Percentiles rank a stretch among this genome's conserved stretches.
These are phyloP conservation scores for Penicillium aurantiogriseum DNA, from an alignment of 2,329 filamentous ascomycete species.

Conservation along the genomic window DNA sequence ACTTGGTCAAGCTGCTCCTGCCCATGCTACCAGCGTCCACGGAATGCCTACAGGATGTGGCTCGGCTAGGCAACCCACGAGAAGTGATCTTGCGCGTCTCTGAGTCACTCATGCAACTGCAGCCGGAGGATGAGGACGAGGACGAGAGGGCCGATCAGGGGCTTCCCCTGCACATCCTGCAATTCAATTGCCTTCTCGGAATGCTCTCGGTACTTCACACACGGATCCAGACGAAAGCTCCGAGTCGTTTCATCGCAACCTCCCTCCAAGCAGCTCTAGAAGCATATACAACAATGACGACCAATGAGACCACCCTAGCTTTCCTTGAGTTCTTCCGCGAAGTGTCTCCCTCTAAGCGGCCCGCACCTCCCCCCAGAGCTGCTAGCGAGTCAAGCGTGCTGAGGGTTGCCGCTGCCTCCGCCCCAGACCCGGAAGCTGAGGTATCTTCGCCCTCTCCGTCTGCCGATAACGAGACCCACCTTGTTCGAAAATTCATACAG, in stretches of 20 bases:
- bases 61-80: constrained; percentile 60
- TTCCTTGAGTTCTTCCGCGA: constrained; percentile 59
- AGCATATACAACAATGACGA: constrained; percentile 57
- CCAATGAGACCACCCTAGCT: constrained; percentile 57
- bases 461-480: constrained; percentile 47
- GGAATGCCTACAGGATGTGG: constrained; percentile 61
- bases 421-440: constrained; percentile 60
- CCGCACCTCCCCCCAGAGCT: constrained; percentile 58
- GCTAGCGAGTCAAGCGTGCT: constrained; percentile 50
- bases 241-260: constrained; percentile 63
- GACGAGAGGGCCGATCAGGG: constrained; percentile 36
- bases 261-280: constrained; percentile 61
- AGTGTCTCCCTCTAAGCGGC: constrained; percentile 57
- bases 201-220: constrained; percentile 60
- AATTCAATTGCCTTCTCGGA: constrained; percentile 28
- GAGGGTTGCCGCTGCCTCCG: constrained; percentile 34
- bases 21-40: constrained; percentile 59
- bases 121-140: constrained; percentile 44
- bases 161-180: constrained; percentile 16
- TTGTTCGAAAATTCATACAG: constrained; percentile 58
- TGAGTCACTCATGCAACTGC: constrained; percentile 58
- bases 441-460: constrained; percentile 39
- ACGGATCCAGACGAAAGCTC: constrained; percentile 62
- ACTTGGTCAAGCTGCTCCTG: constrained; percentile 61
- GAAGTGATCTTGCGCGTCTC: constrained; percentile 65